phyloP scores from a whole-genome alignment of 345 rosid genomes.

The Moricandia moricandioides region DNA sequence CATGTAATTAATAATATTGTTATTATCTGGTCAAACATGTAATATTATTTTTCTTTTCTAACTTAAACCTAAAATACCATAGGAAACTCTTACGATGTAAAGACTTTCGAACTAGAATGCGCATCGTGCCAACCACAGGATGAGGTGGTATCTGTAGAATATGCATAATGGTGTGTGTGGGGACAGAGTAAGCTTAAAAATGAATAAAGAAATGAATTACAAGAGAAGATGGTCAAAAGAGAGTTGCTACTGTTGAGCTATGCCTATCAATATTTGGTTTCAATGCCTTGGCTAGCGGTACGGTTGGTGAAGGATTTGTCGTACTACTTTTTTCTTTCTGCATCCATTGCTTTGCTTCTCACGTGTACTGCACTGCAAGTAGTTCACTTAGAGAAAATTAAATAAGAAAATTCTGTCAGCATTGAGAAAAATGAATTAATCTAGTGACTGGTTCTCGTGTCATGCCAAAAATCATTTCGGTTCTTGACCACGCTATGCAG shows the following conservation, averaged over 20 bases:
- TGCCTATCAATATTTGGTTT: constrained; percentile 50
- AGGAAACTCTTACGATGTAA: background rate
- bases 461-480: too few species aligned
- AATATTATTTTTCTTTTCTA: background rate
- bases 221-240: constrained; percentile 14
- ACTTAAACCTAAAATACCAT: background rate
- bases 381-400: background rate
- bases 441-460: too few species aligned
- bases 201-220: constrained; percentile 22
- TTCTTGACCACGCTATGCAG: too few species aligned
- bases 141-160: background rate
- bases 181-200: constrained; percentile 23
- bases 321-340: constrained; percentile 17
- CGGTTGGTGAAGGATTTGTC: constrained; percentile 38
- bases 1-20: background rate
- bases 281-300: constrained; percentile 30
- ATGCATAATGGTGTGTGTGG: constrained; percentile 15
- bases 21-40: background rate
- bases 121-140: background rate
- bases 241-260: constrained; percentile 42
- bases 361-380: constrained; percentile 21
- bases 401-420: too few species aligned
- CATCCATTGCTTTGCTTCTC: background rate
- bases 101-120: background rate
- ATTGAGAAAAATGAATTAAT: too few species aligned